Evolutionary conservation across 2,329 filamentous ascomycete genomes (phyloP).

Genomic region (Ophiostoma piceae): DNA sequence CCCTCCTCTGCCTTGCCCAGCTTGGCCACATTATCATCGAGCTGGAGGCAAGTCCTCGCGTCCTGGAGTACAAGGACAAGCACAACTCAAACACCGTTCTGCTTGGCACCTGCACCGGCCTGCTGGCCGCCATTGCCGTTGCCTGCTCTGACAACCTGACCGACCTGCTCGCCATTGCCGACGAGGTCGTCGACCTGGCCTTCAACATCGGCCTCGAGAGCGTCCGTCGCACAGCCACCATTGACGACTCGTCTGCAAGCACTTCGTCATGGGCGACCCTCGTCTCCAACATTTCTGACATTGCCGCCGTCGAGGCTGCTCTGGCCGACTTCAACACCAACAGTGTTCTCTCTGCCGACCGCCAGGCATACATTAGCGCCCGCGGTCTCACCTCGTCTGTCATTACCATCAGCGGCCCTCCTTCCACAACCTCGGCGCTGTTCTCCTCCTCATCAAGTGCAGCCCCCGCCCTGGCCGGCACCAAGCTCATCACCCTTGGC

Average conservation of each 20-base stretch:
- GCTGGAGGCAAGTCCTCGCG: constrained; percentile 37
- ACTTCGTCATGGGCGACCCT: constrained; percentile 59
- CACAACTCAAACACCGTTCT: constrained; percentile 51
- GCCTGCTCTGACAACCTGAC: constrained; percentile 58
- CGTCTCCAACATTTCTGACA: constrained; percentile 50
- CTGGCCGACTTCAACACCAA: constrained; percentile 52
- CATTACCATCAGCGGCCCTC: constrained; percentile 52
- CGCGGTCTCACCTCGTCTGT: constrained; percentile 39
- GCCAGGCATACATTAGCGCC: constrained; percentile 51
- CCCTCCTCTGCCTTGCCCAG: constrained; percentile 59
- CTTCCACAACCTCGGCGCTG: constrained; percentile 43
- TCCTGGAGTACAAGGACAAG: constrained; percentile 50
- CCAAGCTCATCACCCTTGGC: constrained; percentile 47
- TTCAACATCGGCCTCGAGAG: constrained; percentile 60
- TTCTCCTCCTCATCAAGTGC: constrained; percentile 29
- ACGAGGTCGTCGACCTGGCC: constrained; percentile 59
- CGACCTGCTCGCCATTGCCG: constrained; percentile 56
- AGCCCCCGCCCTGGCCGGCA: constrained; percentile 39
- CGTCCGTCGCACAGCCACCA: constrained; percentile 43
- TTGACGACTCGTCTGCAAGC: constrained; percentile 37
- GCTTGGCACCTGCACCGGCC: constrained; percentile 63
- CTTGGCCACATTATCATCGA: constrained; percentile 57
- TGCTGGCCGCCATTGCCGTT: constrained; percentile 62
- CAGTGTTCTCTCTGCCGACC: constrained; percentile 36
- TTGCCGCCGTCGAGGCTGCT: constrained; percentile 42